phyloP scores from a whole-genome alignment of 2,329 filamentous ascomycete genomes.

The Cladobotryum mycophilum region DNA sequence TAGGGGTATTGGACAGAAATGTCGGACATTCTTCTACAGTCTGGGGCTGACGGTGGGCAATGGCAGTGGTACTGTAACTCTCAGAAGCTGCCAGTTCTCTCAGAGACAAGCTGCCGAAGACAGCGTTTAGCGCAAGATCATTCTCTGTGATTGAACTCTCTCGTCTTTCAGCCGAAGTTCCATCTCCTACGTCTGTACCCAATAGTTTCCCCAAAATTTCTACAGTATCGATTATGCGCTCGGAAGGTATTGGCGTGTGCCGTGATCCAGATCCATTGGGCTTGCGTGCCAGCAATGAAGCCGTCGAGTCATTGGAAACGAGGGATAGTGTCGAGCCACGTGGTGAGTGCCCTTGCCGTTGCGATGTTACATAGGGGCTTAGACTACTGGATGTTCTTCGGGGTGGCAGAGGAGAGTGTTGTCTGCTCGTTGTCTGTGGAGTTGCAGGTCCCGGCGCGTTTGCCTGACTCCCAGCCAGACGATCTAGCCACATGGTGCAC shows the following conservation, averaged over 20 bases:
- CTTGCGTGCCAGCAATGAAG: slow-evolving; percentile 62
- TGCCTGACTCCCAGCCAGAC: slow-evolving; percentile 63
- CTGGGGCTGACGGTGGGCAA: slow-evolving; percentile 45
- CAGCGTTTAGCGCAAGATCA: slow-evolving; percentile 61
- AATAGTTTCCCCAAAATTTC: slow-evolving; percentile 56
- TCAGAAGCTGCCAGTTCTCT: slow-evolving; percentile 56
- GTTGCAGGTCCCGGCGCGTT: slow-evolving; percentile 52
- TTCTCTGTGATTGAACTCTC: slow-evolving; percentile 33
- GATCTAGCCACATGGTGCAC: slow-evolving; percentile 78
- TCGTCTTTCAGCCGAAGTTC: slow-evolving; percentile 9
- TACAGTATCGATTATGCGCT: slow-evolving; percentile 61
- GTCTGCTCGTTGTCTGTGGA: slow-evolving; percentile 57
- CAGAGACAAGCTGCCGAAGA: slow-evolving; percentile 73
- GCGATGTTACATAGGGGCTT: slow-evolving; percentile 61
- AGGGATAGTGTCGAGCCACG: slow-evolving; percentile 74
- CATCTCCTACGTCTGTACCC: slow-evolving; percentile 18
- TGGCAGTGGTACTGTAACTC: slow-evolving; percentile 14
- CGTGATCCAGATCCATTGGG: slow-evolving; percentile 64
- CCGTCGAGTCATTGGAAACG: slow-evolving; percentile 63
- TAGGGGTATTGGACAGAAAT: neutral
- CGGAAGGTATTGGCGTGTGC: slow-evolving; percentile 42
- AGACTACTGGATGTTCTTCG: slow-evolving; percentile 62
- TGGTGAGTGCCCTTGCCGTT: slow-evolving; percentile 61
- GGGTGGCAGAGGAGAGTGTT: slow-evolving; percentile 64
- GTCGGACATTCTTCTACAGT: slow-evolving; percentile 66